Conservation (phyloP, 306 rosid species). For the Trifolium repens region DNA sequence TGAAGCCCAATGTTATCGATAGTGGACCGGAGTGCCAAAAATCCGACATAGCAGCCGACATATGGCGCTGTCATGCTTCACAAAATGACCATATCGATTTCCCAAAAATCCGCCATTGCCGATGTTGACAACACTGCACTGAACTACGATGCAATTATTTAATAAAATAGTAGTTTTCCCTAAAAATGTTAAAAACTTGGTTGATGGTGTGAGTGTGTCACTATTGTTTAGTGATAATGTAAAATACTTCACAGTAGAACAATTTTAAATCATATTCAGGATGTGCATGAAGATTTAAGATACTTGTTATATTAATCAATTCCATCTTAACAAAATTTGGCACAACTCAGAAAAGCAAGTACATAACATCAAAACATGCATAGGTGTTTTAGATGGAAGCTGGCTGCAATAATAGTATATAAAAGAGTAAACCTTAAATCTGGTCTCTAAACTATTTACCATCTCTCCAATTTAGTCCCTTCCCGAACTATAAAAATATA, state of each 20-base stretch:
- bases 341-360: constrained; percentile 4
- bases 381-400: background rate
- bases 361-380: background rate
- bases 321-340: constrained; percentile 23
- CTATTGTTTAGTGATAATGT: background rate
- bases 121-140: background rate
- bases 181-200: background rate
- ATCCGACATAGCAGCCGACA: too few species aligned
- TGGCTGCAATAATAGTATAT: background rate
- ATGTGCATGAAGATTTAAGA: constrained; percentile 32
- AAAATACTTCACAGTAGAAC: background rate
- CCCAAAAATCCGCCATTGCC: too few species aligned
- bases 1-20: too few species aligned
- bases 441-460: too few species aligned
- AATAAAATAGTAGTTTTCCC: background rate
- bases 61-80: too few species aligned
- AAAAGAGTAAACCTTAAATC: too few species aligned
- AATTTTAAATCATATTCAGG: constrained; percentile 5
- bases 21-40: too few species aligned
- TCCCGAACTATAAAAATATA: too few species aligned
- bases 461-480: too few species aligned
- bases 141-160: constrained; percentile 3
- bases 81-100: too few species aligned
- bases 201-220: background rate
- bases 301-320: constrained; percentile 10